Base-by-base conservation (phyloP, 768 basidiomycete species). In the Rhodosporidiobolus odoratus region DNA sequence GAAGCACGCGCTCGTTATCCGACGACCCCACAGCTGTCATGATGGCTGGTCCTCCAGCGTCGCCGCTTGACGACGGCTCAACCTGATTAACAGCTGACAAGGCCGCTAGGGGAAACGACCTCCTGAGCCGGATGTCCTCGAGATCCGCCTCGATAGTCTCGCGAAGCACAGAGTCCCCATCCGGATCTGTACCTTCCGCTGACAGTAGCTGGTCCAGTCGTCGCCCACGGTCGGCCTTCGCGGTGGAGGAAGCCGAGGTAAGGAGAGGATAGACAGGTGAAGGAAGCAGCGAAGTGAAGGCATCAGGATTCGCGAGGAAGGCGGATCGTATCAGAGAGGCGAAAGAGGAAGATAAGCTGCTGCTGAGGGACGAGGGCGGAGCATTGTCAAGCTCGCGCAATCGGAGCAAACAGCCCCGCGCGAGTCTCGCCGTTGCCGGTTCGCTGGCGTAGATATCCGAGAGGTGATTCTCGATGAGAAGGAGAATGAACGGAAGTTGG, bases 241-340 rank as follows among this genome's bases (percentile, higher is more conserved):
- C 23, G 37, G 38, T 15, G 7, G 56, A 38, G 30, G 53, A 62
- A 3, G 60, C 1, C 0, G 62, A 35, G n/a, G n/a, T n/a, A n/a
- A n/a, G n/a, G 54, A 58, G 59, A 5, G 69, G 48, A 35, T 62
- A 70, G 62, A 68, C 37, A 10, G 68, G 66, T 13, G 32, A 27
- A 2, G 73, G 68, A n/a, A 65, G 63, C 37, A 74, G 63, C 5
- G 73, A 50, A 45, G 53, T 58, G 63, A 74, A 74, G 6, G 73
- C 65, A 41, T 74, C 73, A 25, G 73, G 73, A 3, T 61, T 59
- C 32, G 68, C 58, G 62, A 68, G 62, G 58, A 74, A 74, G 32
- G 63, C 58, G 1, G 68, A 70, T n/a, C 66, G 65, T 27, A 74
- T 37, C 34, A 74, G 58, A 7, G 62, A 43, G 2, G 45, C 27